Conservation (phyloP, 805 yeast genomes). For the Metschnikowia proteae region DNA sequence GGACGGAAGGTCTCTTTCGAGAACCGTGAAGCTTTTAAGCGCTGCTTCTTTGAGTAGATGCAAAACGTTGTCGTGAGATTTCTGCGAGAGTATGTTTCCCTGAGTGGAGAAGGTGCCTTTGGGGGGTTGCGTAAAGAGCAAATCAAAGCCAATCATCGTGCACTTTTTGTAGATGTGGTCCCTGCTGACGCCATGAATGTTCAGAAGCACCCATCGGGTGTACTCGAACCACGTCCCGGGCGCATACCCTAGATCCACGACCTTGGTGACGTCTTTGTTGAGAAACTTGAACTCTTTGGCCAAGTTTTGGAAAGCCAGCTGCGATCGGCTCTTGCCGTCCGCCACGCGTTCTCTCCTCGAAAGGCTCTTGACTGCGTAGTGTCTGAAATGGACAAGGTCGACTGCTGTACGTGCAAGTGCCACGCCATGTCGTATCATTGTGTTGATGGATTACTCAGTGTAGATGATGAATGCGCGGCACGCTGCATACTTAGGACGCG, state of each 20-base stretch:
- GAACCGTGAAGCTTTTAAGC: not conserved
- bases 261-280: conserved; percentile 24
- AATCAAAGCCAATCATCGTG: conserved; percentile 44
- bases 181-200: conserved; percentile 28
- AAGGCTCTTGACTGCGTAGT: not conserved
- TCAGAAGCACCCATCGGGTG: conserved; percentile 25
- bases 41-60: conserved; percentile 14
- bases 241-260: conserved; percentile 38
- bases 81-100: conserved; percentile 70
- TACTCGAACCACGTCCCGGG: conserved; percentile 43
- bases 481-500: not conserved
- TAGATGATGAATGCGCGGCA: not conserved
- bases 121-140: conserved; percentile 77
- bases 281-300: conserved; percentile 29
- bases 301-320: conserved; percentile 25
- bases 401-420: not conserved
- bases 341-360: conserved; percentile 21
- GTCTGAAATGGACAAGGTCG: not conserved
- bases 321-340: conserved; percentile 21
- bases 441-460: not conserved
- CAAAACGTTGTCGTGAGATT: conserved; percentile 12
- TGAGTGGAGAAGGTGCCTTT: conserved; percentile 75
- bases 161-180: conserved; percentile 29
- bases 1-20: conserved; percentile 16
- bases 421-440: conserved; percentile 1